Evolutionary conservation across 73 alveolate genomes (phyloP).

Genomic region (Stentor roeselii): DNA sequence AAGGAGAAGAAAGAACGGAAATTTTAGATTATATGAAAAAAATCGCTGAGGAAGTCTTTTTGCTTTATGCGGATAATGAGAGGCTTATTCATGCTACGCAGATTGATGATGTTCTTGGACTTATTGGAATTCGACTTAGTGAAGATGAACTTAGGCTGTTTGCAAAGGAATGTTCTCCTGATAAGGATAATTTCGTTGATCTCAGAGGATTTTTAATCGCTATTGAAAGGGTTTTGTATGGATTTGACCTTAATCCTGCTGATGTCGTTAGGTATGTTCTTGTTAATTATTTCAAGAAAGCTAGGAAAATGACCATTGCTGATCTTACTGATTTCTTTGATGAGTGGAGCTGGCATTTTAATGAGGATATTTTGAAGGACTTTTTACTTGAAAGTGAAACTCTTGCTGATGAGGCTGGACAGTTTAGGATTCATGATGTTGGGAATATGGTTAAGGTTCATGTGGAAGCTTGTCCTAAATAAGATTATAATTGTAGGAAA

Average conservation of each 20-base stretch:
- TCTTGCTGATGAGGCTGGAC: slow-evolving; percentile 1
- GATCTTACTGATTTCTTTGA: slow-evolving; percentile 9
- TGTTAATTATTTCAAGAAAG: background rate
- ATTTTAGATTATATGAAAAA: slow-evolving; percentile 9
- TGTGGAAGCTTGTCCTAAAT: slow-evolving; percentile 8
- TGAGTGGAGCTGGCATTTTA: slow-evolving; percentile 19
- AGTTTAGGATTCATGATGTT: background rate
- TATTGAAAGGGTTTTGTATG: background rate
- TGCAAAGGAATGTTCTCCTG: slow-evolving; percentile 18
- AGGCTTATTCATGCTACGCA: background rate
- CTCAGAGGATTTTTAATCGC: background rate
- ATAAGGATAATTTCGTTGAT: background rate
- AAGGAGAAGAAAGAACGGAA: background rate
- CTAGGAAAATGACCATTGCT: background rate
- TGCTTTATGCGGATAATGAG: background rate
- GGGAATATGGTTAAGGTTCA: slow-evolving; percentile 12
- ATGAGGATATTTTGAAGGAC: slow-evolving; percentile 8
- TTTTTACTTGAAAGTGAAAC: background rate
- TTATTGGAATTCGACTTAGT: slow-evolving; percentile 16
- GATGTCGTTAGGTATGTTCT: background rate
- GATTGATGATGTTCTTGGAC: background rate
- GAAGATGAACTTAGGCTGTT: slow-evolving; percentile 23
- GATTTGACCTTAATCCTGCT: background rate
- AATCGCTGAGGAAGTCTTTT: slow-evolving; percentile 17
- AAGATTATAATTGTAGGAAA: too few species aligned